Conservation (phyloP, 176 grass and related monocot genomes). For the Aegilops umbellulata region DNA sequence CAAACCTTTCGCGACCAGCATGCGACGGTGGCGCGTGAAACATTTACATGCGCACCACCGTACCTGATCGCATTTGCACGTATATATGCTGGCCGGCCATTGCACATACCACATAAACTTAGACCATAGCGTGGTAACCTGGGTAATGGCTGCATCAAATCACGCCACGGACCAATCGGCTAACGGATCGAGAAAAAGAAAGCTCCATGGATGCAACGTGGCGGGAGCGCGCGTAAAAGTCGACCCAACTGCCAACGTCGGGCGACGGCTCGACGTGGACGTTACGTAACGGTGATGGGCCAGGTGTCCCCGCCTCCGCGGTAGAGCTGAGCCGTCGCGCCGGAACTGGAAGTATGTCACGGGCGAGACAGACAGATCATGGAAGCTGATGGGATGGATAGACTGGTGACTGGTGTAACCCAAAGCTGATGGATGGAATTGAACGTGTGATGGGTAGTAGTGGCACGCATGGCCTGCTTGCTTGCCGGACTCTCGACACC, state of each 20-base stretch:
- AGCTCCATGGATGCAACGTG: background rate
- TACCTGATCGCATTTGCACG: background rate
- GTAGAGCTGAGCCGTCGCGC: background rate
- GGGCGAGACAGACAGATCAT: background rate
- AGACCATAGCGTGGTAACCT: background rate
- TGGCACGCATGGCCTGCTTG: background rate
- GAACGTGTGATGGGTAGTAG: background rate
- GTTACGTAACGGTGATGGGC: background rate
- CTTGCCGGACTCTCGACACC: background rate
- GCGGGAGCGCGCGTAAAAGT: background rate
- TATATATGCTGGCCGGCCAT: background rate
- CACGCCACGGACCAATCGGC: background rate
- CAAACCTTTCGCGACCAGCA: background rate
- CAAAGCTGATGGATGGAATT: background rate
- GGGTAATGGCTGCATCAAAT: background rate
- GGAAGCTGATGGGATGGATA: background rate
- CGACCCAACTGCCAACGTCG: background rate
- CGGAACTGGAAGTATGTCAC: background rate
- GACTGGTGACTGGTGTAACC: background rate
- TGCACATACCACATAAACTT: background rate
- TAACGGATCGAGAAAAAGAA: background rate
- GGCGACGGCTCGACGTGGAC: background rate
- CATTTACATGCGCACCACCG: background rate
- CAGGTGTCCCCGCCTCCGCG: background rate
- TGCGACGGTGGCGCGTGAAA: background rate